phyloP scores from a whole-genome alignment of 805 yeast species.

The Yamadazyma phyllophila region DNA sequence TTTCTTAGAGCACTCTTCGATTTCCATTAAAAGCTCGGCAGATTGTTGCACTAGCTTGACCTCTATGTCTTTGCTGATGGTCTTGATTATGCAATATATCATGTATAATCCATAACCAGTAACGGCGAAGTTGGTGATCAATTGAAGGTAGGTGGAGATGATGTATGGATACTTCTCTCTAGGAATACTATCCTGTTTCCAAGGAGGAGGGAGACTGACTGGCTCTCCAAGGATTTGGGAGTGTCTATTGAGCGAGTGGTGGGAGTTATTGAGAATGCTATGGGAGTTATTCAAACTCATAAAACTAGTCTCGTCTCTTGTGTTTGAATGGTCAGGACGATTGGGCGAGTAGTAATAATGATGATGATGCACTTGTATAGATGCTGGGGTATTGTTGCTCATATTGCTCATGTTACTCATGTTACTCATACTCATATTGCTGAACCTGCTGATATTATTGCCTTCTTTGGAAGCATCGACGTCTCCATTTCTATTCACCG shows the following conservation, averaged over 20 bases:
- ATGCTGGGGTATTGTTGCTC: constrained; percentile 6
- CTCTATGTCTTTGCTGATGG: constrained; percentile 55
- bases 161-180: constrained; percentile 53
- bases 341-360: constrained; percentile 35
- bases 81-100: constrained; percentile 40
- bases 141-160: constrained; percentile 60
- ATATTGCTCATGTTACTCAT: constrained; percentile 3
- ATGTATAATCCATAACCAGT: constrained; percentile 45
- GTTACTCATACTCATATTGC: neutral
- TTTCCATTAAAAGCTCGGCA: constrained; percentile 46
- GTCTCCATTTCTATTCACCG: too few species aligned
- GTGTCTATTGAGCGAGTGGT: neutral
- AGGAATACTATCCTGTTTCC: constrained; percentile 54
- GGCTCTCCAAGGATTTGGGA: neutral
- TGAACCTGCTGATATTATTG: neutral
- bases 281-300: constrained; percentile 4
- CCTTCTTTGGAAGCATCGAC: neutral
- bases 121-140: constrained; percentile 49
- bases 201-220: constrained; percentile 51
- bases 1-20: constrained; percentile 50
- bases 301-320: constrained; percentile 4
- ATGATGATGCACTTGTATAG: constrained; percentile 42
- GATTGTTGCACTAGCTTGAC: constrained; percentile 49
- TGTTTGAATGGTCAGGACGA: neutral
- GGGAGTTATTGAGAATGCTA: constrained; percentile 1